Percentiles rank a stretch among this genome's conserved stretches.
These are phyloP conservation scores for Lithospermum erythrorhizon DNA, from an alignment of 257 asterid species.

Conservation along the genomic window DNA sequence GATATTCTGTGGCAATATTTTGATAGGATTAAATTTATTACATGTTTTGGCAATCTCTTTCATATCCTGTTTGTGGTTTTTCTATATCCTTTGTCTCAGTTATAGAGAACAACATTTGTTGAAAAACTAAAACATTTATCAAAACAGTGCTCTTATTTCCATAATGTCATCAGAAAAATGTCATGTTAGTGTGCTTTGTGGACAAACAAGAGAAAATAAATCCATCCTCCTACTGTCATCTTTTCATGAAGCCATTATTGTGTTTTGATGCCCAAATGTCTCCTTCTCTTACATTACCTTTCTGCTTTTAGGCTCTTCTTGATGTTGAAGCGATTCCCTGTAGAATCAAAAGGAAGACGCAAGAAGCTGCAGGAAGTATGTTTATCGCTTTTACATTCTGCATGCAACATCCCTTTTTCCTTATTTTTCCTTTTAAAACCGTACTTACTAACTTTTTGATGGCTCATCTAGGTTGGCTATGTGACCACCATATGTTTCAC, in stretches of 20 bases:
- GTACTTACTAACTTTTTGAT: conserved; percentile 7
- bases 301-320: conserved; percentile 58
- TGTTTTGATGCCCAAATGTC: background rate
- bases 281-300: conserved; percentile 7
- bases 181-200: background rate
- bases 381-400: background rate
- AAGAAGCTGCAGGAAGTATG: conserved; percentile 92
- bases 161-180: background rate
- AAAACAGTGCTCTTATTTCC: no score
- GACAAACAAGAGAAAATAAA: no score
- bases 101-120: no score
- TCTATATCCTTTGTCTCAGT: no score
- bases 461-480: conserved; percentile 79
- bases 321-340: conserved; percentile 89
- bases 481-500: conserved; percentile 89
- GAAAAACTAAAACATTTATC: no score
- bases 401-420: conserved; percentile 3
- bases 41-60: no score
- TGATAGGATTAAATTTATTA: no score
- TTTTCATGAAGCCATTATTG: background rate
- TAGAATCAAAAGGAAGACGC: conserved; percentile 93
- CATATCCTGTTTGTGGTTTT: no score
- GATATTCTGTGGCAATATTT: no score
- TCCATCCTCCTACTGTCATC: no score
- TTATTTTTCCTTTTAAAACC: background rate